Base-by-base conservation (phyloP, 768 basidiomycete species). In the Panus rudis region DNA sequence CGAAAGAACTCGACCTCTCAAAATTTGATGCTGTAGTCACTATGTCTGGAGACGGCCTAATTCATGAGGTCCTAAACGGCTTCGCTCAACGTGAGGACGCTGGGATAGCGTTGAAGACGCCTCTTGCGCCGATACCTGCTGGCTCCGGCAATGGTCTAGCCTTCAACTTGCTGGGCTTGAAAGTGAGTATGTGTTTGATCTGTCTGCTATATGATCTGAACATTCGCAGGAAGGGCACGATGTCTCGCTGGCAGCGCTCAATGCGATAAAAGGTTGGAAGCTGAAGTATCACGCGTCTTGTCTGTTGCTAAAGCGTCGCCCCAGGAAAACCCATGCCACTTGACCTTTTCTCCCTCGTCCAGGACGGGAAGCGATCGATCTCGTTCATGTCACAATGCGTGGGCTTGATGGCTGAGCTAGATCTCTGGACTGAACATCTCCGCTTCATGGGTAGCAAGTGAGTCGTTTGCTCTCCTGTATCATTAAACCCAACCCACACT, bases 1-100 rank as follows among this genome's bases (percentile, higher is more conserved):
- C 69, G 0, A 76, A 76, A 48, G 61, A 64, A 3, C 60, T 89
- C 25, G 48, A 68, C 1, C 68, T 86, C 4, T 67, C 72, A 26
- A 37, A 52, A 13, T 85, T 74, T 48, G 89, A 92, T 49, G 86
- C 80, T 0, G 58, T 93, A 31, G 72, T 87, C 27, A 63, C 78
- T 23, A 72, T 92, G 19, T 91, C 88, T 0, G 91, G 91, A 0
- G 91, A 93, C 53, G 91, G 91, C 6, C 69, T 89, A 26, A 56
- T 90, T 13, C 84, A 92, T 54, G 91, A 93, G 63, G 70, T 89
- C 19, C 52, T 91, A 57, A 93, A 93, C 55, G 91, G 90, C 3
- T 77, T 92, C 43, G 79, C 84, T 3, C 66, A 79, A 41, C 82
- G 85, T 45, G 61, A 66, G 22, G 66, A 79, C 27, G 76, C 82